A percentile compares a stretch with the other conserved stretches of the same genome.
Evolutionary conservation across 352 stramenopile species (phyloP).

Genomic region (Pythium chondricola): DNA sequence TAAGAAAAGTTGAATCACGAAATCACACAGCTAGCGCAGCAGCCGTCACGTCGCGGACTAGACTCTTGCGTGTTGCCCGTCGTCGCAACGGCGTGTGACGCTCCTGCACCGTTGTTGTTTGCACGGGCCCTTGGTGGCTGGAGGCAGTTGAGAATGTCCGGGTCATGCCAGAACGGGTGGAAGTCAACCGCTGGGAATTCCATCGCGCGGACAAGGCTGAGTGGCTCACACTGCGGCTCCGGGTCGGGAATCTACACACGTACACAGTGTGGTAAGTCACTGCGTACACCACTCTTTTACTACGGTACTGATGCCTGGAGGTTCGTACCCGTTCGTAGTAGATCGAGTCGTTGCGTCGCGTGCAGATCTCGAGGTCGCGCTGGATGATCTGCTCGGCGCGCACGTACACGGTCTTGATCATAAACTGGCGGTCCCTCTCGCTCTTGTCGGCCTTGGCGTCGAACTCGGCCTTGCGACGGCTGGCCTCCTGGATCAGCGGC

Average conservation of each 20-base stretch:
- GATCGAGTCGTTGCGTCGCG: conserved; percentile 58
- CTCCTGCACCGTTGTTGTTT: neutral
- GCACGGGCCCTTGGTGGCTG: conserved; percentile 15
- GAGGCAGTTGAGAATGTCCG: conserved; percentile 40
- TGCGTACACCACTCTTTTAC: neutral
- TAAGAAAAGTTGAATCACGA: conserved; percentile 11
- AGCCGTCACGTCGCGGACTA: conserved; percentile 9
- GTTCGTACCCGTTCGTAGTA: conserved; percentile 58
- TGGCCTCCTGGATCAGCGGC: conserved; percentile 25
- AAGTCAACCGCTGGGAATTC: conserved; percentile 24
- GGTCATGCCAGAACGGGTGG: conserved; percentile 42
- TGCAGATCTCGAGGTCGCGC: conserved; percentile 61
- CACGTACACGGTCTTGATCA: conserved; percentile 37
- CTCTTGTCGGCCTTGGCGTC: conserved; percentile 34
- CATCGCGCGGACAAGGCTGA: conserved; percentile 48
- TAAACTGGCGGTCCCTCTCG: conserved; percentile 28
- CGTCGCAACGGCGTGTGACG: conserved; percentile 6
- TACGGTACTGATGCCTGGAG: neutral
- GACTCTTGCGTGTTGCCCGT: neutral
- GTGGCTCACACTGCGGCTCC: conserved; percentile 25
- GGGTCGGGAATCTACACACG: conserved; percentile 37
- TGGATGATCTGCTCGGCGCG: conserved; percentile 61
- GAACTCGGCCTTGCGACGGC: conserved; percentile 29
- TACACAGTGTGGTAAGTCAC: neutral
- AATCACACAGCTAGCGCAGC: conserved; percentile 34